phyloP scores from a whole-genome alignment of 345 rosid genomes.

The Combretum micranthum region DNA sequence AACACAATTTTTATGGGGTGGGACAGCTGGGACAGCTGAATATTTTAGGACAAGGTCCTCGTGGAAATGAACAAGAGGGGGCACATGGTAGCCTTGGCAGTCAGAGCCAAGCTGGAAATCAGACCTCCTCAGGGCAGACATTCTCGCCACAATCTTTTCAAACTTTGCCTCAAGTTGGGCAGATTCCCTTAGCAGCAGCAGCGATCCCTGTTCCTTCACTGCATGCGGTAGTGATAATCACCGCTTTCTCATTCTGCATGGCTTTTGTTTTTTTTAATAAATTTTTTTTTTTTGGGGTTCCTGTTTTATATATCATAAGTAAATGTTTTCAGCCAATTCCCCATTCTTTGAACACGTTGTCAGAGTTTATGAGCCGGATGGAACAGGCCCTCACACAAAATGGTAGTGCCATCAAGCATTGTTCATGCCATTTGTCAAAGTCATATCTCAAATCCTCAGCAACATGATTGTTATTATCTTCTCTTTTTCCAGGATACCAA shows the following conservation, averaged over 20 bases:
- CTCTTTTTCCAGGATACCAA: constrained; percentile 42
- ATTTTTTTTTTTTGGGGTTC: background rate
- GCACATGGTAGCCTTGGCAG: constrained; percentile 22
- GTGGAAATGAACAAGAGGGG: constrained; percentile 43
- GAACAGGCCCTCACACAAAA: constrained; percentile 55
- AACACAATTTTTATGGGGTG: too few species aligned
- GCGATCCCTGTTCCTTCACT: constrained; percentile 65
- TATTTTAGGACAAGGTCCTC: constrained; percentile 37
- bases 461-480: constrained; percentile 11
- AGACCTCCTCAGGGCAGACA: constrained; percentile 41
- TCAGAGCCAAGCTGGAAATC: constrained; percentile 47
- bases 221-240: constrained; percentile 30
- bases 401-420: constrained; percentile 30
- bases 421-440: too few species aligned
- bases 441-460: constrained; percentile 3
- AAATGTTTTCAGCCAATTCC: constrained; percentile 66
- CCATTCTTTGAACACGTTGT: constrained; percentile 64
- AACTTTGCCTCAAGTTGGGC: constrained; percentile 49
- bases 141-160: constrained; percentile 46
- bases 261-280: too few species aligned
- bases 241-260: constrained; percentile 1
- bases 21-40: constrained; percentile 33
- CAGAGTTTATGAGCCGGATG: constrained; percentile 71
- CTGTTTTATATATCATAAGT: constrained; percentile 8
- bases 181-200: constrained; percentile 52